These are phyloP conservation scores for Iberis pinnata DNA, from an alignment of 345 rosid species.

Conservation along the genomic window DNA sequence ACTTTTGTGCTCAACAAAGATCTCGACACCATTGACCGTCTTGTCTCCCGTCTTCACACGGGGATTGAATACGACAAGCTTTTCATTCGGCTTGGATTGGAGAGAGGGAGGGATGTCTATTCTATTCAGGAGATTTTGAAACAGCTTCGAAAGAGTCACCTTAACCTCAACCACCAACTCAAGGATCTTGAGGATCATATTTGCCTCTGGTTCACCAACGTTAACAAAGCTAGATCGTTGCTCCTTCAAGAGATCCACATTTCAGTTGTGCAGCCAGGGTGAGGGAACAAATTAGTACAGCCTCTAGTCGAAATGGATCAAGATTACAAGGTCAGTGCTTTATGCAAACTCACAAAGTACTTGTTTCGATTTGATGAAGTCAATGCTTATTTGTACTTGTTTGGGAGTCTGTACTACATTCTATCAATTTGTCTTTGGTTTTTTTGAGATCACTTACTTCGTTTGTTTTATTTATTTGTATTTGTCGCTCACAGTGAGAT, in stretches of 20 bases:
- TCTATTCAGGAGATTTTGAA: constrained; percentile 43
- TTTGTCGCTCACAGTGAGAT: constrained; percentile 5
- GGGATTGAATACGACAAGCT: constrained; percentile 47
- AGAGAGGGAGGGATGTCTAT: constrained; percentile 43
- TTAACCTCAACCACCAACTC: constrained; percentile 36
- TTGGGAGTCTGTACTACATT: background rate
- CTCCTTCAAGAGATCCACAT: constrained; percentile 44
- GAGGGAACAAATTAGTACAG: constrained; percentile 5
- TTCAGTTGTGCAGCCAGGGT: constrained; percentile 11
- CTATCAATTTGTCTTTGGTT: too few species aligned
- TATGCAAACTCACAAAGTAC: constrained; percentile 1
- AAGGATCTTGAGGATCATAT: constrained; percentile 59
- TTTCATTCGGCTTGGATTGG: constrained; percentile 47
- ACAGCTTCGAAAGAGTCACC: constrained; percentile 42
- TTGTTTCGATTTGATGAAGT: background rate
- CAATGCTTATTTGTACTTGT: background rate
- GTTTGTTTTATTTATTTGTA: background rate
- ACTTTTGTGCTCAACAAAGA: constrained; percentile 44
- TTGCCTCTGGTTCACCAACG: constrained; percentile 47
- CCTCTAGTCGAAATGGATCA: background rate
- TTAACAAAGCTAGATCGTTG: constrained; percentile 50
- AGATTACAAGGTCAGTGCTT: constrained; percentile 18
- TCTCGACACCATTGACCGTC: constrained; percentile 51
- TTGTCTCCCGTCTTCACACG: constrained; percentile 42
- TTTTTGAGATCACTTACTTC: background rate